Conservation (phyloP, 352 stramenopile genomes). For the Phytophthora macrochlamydospora region DNA sequence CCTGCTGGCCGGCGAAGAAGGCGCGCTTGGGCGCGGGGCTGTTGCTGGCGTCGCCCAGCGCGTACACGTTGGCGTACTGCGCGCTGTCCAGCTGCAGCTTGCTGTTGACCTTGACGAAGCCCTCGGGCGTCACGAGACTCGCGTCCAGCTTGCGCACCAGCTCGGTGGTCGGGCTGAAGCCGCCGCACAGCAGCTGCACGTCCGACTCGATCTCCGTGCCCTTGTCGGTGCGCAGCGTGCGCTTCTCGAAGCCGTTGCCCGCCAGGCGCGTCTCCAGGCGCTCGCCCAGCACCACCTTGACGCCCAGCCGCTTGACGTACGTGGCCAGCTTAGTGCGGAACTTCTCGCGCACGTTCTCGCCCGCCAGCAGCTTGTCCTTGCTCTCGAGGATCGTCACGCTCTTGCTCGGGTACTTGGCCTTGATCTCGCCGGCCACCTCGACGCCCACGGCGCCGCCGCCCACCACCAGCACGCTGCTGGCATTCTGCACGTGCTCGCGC, state of each 20-base stretch:
- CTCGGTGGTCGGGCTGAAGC: conserved; percentile 45
- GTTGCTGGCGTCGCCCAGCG: conserved; percentile 56
- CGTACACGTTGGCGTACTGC: conserved; percentile 55
- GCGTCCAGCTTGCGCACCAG: conserved; percentile 42
- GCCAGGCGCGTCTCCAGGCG: conserved; percentile 37
- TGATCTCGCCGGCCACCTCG: conserved; percentile 66
- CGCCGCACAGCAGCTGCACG: conserved; percentile 47
- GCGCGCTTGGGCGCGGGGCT: conserved; percentile 49
- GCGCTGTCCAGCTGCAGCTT: conserved; percentile 49
- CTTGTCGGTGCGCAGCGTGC: conserved; percentile 51
- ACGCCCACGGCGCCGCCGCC: conserved; percentile 61
- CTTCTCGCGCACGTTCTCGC: conserved; percentile 45
- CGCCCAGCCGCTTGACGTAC: conserved; percentile 40
- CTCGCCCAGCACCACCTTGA: conserved; percentile 58
- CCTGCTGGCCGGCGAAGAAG: conserved; percentile 48
- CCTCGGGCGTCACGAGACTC: conserved; percentile 38
- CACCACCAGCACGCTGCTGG: conserved; percentile 57
- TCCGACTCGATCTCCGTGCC: conserved; percentile 55
- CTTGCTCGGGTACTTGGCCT: conserved; percentile 57
- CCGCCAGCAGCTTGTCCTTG: conserved; percentile 34
- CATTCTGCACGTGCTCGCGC: conserved; percentile 44
- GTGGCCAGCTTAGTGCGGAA: conserved; percentile 47
- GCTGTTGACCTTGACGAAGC: conserved; percentile 52
- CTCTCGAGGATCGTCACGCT: conserved; percentile 60
- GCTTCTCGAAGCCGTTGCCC: conserved; percentile 48